Conservation (phyloP, 345 rosid species). For the Aquilaria yunnanensis region DNA sequence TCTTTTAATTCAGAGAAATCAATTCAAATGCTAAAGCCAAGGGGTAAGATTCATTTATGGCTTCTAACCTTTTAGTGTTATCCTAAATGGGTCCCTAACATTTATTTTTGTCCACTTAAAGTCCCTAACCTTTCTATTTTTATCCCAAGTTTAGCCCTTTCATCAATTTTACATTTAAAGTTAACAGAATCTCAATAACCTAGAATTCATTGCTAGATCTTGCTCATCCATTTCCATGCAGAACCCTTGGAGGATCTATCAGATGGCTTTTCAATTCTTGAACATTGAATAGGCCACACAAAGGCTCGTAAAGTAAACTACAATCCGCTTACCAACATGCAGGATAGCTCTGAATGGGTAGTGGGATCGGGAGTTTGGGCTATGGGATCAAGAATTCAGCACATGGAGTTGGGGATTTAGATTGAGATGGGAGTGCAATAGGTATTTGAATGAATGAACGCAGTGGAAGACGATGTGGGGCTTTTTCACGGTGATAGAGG, state of each 20-base stretch:
- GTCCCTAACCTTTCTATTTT: too few relatives aligned
- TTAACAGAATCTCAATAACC: conserved; percentile 25
- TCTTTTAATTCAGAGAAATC: too few relatives aligned
- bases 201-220: conserved; percentile 78
- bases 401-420: conserved; percentile 9
- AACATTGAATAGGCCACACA: conserved; percentile 70
- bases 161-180: too few relatives aligned
- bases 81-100: too few relatives aligned
- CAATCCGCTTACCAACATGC: conserved; percentile 50
- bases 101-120: too few relatives aligned
- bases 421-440: conserved; percentile 35
- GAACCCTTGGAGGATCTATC: conserved; percentile 55
- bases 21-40: too few relatives aligned
- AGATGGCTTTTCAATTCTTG: conserved; percentile 61
- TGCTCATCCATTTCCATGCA: conserved; percentile 73
- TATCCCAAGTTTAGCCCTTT: too few relatives aligned
- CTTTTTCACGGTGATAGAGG: conserved; percentile 20
- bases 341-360: conserved; percentile 30
- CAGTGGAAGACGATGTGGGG: conserved; percentile 52
- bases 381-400: conserved; percentile 2
- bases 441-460: conserved; percentile 37
- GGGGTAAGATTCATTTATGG: too few relatives aligned
- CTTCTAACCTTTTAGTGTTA: too few relatives aligned
- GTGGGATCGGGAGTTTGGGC: conserved; percentile 11
- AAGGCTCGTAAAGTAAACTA: conserved; percentile 79